A percentile compares a stretch with the other conserved stretches of the same genome.
These are phyloP conservation scores for Backusella parvicylindrica DNA, from an alignment of 192 early-diverging fungal species.

Conservation along the genomic window DNA sequence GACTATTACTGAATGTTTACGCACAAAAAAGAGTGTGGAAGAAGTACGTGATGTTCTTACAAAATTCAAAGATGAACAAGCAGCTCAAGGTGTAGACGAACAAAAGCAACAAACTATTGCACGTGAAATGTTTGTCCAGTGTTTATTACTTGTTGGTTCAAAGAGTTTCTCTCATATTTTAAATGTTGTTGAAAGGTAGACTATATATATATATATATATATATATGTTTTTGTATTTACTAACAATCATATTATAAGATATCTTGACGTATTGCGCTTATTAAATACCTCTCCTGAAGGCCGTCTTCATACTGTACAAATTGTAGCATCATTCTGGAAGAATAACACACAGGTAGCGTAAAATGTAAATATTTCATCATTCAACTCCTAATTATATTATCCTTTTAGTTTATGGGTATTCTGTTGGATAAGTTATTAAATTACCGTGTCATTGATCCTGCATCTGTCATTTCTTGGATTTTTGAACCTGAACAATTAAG, in stretches of 20 bases:
- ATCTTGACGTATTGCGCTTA: constrained; percentile 58
- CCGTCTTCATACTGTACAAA: constrained; percentile 69
- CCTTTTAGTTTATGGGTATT: constrained; percentile 77
- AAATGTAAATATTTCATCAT: too few species aligned
- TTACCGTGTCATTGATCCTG: constrained; percentile 89
- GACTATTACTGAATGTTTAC: constrained; percentile 39
- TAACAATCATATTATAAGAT: constrained; percentile 36
- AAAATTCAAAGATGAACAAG: constrained; percentile 38
- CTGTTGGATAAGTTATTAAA: constrained; percentile 92
- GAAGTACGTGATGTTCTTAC: constrained; percentile 42
- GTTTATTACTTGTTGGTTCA: constrained; percentile 81
- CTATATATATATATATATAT: not conserved
- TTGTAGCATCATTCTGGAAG: constrained; percentile 83
- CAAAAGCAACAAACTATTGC: constrained; percentile 52
- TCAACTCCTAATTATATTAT: not conserved
- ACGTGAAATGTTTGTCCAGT: constrained; percentile 75
- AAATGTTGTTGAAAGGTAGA: constrained; percentile 85
- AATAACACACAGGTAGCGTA: constrained; percentile 67
- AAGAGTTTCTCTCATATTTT: constrained; percentile 94
- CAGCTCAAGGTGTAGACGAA: constrained; percentile 23
- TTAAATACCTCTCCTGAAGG: constrained; percentile 61
- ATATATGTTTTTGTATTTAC: not conserved
- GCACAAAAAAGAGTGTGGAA: constrained; percentile 44
- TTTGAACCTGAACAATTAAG: constrained; percentile 54
- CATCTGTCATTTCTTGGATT: constrained; percentile 76